phyloP scores from a whole-genome alignment of 495 filamentous ascomycete species.

The Penicillium steckii region DNA sequence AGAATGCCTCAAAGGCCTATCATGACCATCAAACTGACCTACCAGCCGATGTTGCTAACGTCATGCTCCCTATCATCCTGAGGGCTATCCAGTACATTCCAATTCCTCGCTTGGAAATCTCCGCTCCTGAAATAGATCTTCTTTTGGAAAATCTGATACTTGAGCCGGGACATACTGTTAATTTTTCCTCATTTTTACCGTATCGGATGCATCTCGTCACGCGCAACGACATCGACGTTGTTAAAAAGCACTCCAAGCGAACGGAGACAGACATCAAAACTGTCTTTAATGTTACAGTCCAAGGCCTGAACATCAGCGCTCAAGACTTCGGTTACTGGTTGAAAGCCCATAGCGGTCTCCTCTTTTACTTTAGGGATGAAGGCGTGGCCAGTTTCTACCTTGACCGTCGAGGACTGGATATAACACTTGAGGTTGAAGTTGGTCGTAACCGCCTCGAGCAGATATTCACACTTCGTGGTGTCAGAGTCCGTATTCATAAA shows the following conservation, averaged over 20 bases:
- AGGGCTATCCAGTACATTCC: conserved; percentile 79
- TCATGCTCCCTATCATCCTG: conserved; percentile 78
- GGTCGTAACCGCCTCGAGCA: conserved; percentile 71
- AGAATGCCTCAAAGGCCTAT: conserved; percentile 61
- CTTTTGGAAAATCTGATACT: conserved; percentile 87
- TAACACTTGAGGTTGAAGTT: conserved; percentile 79
- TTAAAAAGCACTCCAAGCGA: conserved; percentile 70
- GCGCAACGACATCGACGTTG: conserved; percentile 80
- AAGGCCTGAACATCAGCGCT: conserved; percentile 77
- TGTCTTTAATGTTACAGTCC: conserved; percentile 70
- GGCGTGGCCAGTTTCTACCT: conserved; percentile 83
- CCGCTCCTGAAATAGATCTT: conserved; percentile 78
- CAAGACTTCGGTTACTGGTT: conserved; percentile 83
- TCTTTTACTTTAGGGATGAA: conserved; percentile 70
- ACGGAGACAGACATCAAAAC: conserved; percentile 65
- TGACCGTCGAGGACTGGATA: conserved; percentile 82
- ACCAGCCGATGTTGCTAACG: conserved; percentile 67
- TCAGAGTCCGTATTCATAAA: conserved; percentile 81
- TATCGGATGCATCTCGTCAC: conserved; percentile 78
- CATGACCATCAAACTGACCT: conserved; percentile 63
- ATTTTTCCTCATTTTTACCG: conserved; percentile 85
- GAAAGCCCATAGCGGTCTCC: conserved; percentile 57
- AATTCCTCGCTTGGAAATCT: conserved; percentile 81
- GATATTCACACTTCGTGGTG: conserved; percentile 72
- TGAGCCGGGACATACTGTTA: conserved; percentile 82